Evolutionary conservation across 495 filamentous ascomycete species (phyloP), one percentile per base, ranked within the genome.

Genomic region (Penicillium cataractarum): DNA sequence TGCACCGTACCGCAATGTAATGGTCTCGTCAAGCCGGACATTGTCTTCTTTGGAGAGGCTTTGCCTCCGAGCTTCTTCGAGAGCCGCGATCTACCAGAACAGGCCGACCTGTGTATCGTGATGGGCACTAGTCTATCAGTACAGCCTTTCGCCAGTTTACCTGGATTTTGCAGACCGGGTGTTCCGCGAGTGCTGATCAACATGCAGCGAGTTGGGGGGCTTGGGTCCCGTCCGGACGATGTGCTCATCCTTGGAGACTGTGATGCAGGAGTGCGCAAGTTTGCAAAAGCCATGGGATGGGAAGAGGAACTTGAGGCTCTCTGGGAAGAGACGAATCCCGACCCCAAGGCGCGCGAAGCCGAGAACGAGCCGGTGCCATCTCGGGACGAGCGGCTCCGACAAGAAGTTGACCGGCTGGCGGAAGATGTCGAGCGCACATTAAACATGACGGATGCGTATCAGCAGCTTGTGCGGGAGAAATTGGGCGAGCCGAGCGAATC

Each of bases 1-100:
- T 97, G 95, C 70, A 54, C 71, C 22, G 66, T 40, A 19, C 35
- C 54, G 3, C 54, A 81, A 29, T 99, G 96, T 71, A 79, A 85
- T 22, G 94, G 93, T 0, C 74, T 96, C 6, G 92, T 98, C 52
- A 98, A 99, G 76, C 95, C 95, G 3, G 94, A 97, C 67, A 98
- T 99, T 76, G 92, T 96, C 4, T 99, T 99, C 77, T 99, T 98
- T 68, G 95, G 94, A 49, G 95, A 99, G 76, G 79, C 86, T 26
- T 77, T 99, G 29, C 96, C 95, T 0, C 72, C 73, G 10, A 68
- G 72, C 0, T 99, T 98, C 73, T 87, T 88, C 66, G 65, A 74
- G 4, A 90, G 87, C 61, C 76, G 78, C 22, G 60, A 67, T 24
- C 65, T 89, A 19, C 84, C 86, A 2, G 76, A 67, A 17, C 70